Conservation (phyloP, 2,329 filamentous ascomycete species). For the Whalleya microplaca region DNA sequence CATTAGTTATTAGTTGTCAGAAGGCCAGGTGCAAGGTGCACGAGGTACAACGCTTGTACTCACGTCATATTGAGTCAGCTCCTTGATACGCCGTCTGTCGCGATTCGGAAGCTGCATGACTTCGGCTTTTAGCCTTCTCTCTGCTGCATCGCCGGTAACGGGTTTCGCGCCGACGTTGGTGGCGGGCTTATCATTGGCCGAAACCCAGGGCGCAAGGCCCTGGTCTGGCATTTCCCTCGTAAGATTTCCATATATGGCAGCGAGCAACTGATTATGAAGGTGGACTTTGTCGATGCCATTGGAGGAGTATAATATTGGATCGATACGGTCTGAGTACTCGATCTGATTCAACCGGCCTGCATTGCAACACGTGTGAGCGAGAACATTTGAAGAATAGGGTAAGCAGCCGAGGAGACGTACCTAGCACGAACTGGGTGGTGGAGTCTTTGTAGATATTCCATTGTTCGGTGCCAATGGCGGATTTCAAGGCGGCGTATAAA, state of each 20-base stretch:
- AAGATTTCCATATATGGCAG: constrained; percentile 70
- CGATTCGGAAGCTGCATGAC: constrained; percentile 72
- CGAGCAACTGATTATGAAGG: constrained; percentile 69
- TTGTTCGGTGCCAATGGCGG: constrained; percentile 61
- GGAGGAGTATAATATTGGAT: constrained; percentile 60
- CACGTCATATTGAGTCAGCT: constrained; percentile 65
- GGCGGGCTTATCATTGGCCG: constrained; percentile 69
- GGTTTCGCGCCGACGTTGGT: constrained; percentile 62
- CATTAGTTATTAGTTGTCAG: constrained; percentile 36
- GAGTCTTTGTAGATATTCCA: constrained; percentile 69
- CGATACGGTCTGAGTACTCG: constrained; percentile 63
- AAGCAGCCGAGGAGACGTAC: constrained; percentile 43
- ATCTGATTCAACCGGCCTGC: constrained; percentile 65
- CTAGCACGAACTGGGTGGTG: constrained; percentile 64
- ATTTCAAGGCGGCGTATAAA: constrained; percentile 65
- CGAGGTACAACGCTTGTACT: constrained; percentile 30
- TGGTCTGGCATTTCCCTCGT: constrained; percentile 70
- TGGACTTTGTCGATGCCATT: constrained; percentile 61
- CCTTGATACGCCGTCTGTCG: constrained; percentile 69
- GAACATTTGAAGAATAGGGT: constrained; percentile 3
- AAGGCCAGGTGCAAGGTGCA: background rate
- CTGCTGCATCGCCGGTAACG: constrained; percentile 66
- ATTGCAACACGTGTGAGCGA: constrained; percentile 45
- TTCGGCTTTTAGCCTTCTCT: constrained; percentile 68
- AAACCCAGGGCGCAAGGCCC: constrained; percentile 72